Evolutionary conservation across 2,329 filamentous ascomycete species (phyloP), one percentile per base, ranked within the genome.

Genomic region (Escovopsis weberi): DNA sequence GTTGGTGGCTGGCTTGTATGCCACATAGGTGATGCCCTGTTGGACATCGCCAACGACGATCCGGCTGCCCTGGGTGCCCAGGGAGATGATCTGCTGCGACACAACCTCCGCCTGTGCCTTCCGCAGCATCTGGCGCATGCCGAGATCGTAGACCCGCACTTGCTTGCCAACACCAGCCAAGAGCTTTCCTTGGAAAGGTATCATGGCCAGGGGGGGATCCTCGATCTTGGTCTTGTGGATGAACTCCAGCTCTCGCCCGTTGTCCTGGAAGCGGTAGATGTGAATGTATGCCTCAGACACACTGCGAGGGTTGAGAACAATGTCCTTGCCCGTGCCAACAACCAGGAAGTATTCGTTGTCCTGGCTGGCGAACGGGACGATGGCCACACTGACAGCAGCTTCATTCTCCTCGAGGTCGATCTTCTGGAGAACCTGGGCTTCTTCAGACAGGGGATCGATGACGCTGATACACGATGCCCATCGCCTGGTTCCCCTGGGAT

Each of bases 391-490:
- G 44, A 94, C 80, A 23, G 89, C 87, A 15, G 87, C 85, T 61
- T 96, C 88, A 51, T 98, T 96, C 35, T 91, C 80, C 40, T 82
- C 80, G 0, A 98, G 64, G 45, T 96, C 82, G 36, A 96, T 68
- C 1, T 78, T 87, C 49, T 84, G 80, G 4, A 91, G 60, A 1
- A 94, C 80, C 4, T 63, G 59, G 0, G 66, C 66, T 53, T 91
- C 88, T 39, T 82, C 75, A 12, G 68, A 74, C 3, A 89, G 59
- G 0, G 91, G 88, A 55, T 98, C 91, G 15, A 99, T 73, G 18
- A 95, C 75, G 54, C 85, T 87, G 50, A 99, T 88, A 60, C 88
- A 96, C 9, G 89, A 96, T 35, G 91, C 86, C 91, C 91, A 99
- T 50, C 89, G 83, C 18, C 85, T 82, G 46, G 75, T 78, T 23